Percentiles rank a stretch among this genome's conserved stretches.
Conservation (phyloP, 2,329 filamentous ascomycete species). For the Tolypocladium amazonense region DNA sequence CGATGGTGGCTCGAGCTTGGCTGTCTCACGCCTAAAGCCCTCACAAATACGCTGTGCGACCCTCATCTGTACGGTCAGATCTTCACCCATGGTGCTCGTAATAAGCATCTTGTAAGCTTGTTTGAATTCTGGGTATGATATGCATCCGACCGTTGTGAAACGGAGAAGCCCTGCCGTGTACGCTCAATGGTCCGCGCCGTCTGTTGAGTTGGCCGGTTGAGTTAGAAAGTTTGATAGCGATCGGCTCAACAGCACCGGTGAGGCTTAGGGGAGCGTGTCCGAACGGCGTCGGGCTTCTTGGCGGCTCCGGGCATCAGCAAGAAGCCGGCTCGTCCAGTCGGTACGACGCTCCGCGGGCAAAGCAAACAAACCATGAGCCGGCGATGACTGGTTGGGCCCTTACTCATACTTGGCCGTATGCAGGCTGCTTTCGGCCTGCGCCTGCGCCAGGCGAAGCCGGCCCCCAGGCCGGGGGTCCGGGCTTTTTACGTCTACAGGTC, state of each 20-base stretch:
- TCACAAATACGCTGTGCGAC: not conserved
- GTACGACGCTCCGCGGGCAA: not conserved
- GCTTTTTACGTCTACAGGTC: not conserved
- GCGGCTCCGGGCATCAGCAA: not conserved
- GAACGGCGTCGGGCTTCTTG: not conserved
- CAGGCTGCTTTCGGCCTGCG: not conserved
- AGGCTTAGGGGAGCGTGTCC: not conserved
- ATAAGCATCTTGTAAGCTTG: conserved; percentile 1
- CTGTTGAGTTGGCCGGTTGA: not conserved
- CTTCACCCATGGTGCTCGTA: not conserved
- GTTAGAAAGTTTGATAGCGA: not conserved
- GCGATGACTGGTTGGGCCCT: not conserved
- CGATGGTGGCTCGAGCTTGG: not conserved
- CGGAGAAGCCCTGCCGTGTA: not conserved
- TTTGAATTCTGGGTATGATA: not conserved
- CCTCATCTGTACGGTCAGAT: not conserved
- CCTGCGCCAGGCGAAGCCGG: not conserved
- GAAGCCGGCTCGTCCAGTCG: not conserved
- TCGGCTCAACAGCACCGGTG: not conserved
- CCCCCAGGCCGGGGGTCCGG: not conserved
- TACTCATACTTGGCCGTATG: not conserved
- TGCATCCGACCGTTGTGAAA: not conserved
- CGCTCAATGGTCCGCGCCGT: not conserved
- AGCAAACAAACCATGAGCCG: not conserved
- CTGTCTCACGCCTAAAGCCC: not conserved